Conservation (phyloP, 2,329 filamentous ascomycete species). For the Fusarium sp. region DNA sequence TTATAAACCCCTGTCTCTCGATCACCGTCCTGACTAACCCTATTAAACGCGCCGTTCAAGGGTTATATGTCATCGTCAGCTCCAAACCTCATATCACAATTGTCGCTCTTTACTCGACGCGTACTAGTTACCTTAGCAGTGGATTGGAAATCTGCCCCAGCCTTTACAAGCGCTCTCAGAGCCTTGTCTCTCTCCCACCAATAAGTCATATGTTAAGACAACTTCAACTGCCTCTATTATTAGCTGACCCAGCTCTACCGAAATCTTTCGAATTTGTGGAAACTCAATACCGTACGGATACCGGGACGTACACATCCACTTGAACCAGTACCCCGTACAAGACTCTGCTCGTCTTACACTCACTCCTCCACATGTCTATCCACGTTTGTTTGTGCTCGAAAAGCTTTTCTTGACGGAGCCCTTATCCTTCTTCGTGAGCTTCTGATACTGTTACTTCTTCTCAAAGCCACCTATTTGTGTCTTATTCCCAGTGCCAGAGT, state of each 20-base stretch:
- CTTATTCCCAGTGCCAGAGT: conserved; percentile 28
- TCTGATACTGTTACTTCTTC: conserved; percentile 13
- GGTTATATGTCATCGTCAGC: conserved; percentile 25
- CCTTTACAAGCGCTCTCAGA: conserved; percentile 4
- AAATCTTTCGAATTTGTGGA: conserved; percentile 21
- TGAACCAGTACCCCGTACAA: neutral
- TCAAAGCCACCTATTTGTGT: conserved; percentile 9
- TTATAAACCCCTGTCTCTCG: conserved; percentile 29
- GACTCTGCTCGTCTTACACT: conserved; percentile 14
- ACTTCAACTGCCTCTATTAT: conserved; percentile 23
- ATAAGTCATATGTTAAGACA: conserved; percentile 11
- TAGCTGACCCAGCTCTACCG: conserved; percentile 13
- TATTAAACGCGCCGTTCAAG: conserved; percentile 23
- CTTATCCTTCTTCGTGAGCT: conserved; percentile 18
- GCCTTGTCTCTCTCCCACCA: conserved; percentile 17
- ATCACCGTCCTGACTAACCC: conserved; percentile 31
- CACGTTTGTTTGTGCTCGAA: conserved; percentile 29
- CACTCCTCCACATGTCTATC: conserved; percentile 22
- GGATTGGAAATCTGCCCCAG: conserved; percentile 3
- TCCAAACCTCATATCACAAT: conserved; percentile 11
- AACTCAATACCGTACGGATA: conserved; percentile 14
- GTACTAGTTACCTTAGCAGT: conserved; percentile 13
- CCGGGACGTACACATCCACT: conserved; percentile 25
- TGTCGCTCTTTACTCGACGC: conserved; percentile 10
- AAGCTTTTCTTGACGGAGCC: conserved; percentile 10